A percentile compares a stretch with the other conserved stretches of the same genome.
Evolutionary conservation across 164 flowering plant genomes (phyloP).

Genomic region (Cinnamomum chago): DNA sequence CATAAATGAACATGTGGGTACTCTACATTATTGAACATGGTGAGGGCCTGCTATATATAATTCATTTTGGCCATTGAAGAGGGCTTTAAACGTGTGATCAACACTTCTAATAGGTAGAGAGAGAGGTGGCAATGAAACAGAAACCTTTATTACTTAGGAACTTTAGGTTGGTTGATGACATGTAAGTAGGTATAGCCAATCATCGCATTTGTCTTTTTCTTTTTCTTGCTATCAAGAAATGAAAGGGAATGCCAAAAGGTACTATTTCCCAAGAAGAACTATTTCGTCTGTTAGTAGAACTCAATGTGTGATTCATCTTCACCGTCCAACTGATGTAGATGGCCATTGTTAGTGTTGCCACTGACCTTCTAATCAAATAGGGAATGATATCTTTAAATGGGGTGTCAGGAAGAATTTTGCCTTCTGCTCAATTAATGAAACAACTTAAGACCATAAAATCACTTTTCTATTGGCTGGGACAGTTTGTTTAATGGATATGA

Average conservation of each 20-base stretch:
- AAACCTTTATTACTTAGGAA: neutral
- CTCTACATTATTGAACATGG: neutral
- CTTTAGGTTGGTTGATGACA: slow-evolving; percentile 2
- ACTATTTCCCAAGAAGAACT: neutral
- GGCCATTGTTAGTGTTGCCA: too few relatives aligned
- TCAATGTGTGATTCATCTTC: too few relatives aligned
- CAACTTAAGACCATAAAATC: too few relatives aligned
- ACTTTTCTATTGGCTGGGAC: too few relatives aligned
- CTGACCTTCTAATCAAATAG: too few relatives aligned
- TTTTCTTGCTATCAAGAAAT: neutral
- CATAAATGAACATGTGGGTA: slow-evolving; percentile 18
- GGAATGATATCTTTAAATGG: too few relatives aligned
- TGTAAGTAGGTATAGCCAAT: neutral
- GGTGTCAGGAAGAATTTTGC: too few relatives aligned
- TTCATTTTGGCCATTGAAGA: slow-evolving; percentile 3
- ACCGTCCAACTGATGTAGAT: too few relatives aligned
- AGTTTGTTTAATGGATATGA: too few relatives aligned
- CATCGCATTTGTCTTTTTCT: neutral
- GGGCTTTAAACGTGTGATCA: neutral
- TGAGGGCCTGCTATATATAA: neutral
- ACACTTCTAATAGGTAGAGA: neutral
- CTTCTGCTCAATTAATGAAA: too few relatives aligned
- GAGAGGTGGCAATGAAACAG: neutral
- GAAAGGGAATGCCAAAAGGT: neutral
- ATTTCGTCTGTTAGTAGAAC: too few relatives aligned